Conservation (phyloP, 495 filamentous ascomycete species). For the Amorphotheca resinae region DNA sequence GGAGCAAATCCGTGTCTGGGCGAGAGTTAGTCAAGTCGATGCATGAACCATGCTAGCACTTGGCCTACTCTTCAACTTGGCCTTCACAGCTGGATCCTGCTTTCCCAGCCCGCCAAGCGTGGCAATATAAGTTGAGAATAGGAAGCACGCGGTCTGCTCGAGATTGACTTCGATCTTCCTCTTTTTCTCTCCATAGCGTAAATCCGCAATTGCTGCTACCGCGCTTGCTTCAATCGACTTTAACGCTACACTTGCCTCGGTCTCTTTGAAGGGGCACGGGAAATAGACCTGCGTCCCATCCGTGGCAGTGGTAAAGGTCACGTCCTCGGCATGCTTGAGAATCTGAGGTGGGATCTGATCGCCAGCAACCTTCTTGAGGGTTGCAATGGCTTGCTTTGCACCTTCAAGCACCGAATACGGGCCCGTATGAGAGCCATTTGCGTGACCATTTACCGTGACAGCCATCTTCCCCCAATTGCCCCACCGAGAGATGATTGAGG, state of each 20-base stretch:
- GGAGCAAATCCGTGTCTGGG: conserved; percentile 56
- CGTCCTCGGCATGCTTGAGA: conserved; percentile 17
- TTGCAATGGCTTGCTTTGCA: conserved; percentile 6
- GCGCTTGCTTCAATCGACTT: conserved; percentile 59
- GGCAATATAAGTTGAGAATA: conserved; percentile 61
- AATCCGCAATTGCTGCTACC: conserved; percentile 50
- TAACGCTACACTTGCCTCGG: conserved; percentile 52
- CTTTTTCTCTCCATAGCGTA: conserved; percentile 30
- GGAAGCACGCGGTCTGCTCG: conserved; percentile 52
- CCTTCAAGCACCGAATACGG: conserved; percentile 14
- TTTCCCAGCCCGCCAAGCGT: conserved; percentile 60
- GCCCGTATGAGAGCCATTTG: conserved; percentile 3
- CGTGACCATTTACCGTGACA: background rate
- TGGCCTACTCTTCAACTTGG: conserved; percentile 44
- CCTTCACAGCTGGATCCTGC: conserved; percentile 43
- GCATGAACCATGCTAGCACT: background rate
- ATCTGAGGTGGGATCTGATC: conserved; percentile 23
- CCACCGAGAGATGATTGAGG: no score
- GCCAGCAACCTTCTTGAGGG: conserved; percentile 5
- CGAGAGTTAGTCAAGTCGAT: background rate
- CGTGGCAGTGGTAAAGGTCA: conserved; percentile 18
- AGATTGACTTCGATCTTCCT: conserved; percentile 44
- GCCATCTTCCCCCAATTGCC: no score
- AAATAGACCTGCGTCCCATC: conserved; percentile 28
- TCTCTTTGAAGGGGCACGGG: conserved; percentile 60